A percentile compares a stretch with the other conserved stretches of the same genome.
These are phyloP conservation scores for Pseudocercospora musae DNA, from an alignment of 2,329 filamentous ascomycete species.

Conservation along the genomic window DNA sequence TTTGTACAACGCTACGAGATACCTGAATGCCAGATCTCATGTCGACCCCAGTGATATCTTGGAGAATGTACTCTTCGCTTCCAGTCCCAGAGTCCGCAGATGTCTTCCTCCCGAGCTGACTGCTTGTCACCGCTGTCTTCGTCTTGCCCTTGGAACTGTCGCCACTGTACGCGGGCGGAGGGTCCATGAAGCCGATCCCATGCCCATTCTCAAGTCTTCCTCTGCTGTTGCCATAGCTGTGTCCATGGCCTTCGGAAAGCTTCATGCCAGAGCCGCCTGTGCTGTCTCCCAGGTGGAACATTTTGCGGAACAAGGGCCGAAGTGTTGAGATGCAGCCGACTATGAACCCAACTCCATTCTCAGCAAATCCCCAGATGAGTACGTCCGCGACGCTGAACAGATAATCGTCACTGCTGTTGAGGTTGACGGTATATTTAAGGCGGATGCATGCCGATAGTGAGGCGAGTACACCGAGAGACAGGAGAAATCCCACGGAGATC, in stretches of 20 bases:
- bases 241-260: background rate
- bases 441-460: constrained; percentile 35
- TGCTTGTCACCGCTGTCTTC: constrained; percentile 17
- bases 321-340: constrained; percentile 37
- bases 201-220: constrained; percentile 2
- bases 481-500: constrained; percentile 37
- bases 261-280: constrained; percentile 12
- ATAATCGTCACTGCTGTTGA: constrained; percentile 35
- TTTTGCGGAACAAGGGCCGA: constrained; percentile 34
- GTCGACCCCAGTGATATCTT: constrained; percentile 14
- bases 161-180: background rate
- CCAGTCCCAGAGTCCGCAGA: constrained; percentile 9
- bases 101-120: constrained; percentile 15
- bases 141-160: constrained; percentile 1
- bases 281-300: constrained; percentile 20
- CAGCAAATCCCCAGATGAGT: constrained; percentile 39
- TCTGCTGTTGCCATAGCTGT: constrained; percentile 3
- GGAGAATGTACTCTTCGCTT: constrained; percentile 23
- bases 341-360: constrained; percentile 37
- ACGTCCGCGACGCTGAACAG: constrained; percentile 36
- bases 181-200: background rate
- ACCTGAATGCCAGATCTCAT: constrained; percentile 19
- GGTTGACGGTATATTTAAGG: constrained; percentile 37
- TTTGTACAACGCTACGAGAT: constrained; percentile 20
- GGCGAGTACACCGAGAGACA: constrained; percentile 38